phyloP scores from a whole-genome alignment of 148 eudicot species.

The Drosera capensis region DNA sequence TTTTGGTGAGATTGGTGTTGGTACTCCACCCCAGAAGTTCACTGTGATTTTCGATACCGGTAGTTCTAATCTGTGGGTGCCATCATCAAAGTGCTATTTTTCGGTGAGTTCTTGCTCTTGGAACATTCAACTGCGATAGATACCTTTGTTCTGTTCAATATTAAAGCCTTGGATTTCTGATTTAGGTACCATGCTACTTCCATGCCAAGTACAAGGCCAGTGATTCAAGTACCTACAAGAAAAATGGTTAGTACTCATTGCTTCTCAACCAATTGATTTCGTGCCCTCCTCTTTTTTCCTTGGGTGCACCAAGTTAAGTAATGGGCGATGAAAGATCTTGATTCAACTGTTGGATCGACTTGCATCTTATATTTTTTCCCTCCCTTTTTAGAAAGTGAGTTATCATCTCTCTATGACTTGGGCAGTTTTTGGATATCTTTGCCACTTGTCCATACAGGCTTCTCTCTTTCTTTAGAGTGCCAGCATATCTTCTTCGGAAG shows the following conservation, averaged over 20 bases:
- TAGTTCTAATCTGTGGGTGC: slow-evolving; percentile 92
- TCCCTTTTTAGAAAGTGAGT: too few species aligned
- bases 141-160: not conserved
- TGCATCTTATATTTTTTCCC: too few species aligned
- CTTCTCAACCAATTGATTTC: not conserved
- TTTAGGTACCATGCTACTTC: slow-evolving; percentile 65
- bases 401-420: too few species aligned
- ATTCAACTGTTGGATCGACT: too few species aligned
- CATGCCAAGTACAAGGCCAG: slow-evolving; percentile 61
- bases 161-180: not conserved
- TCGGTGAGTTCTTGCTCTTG: slow-evolving; percentile 33
- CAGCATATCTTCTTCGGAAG: too few species aligned
- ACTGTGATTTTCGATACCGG: slow-evolving; percentile 92
- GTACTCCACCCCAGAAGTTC: slow-evolving; percentile 86
- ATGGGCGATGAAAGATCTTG: too few species aligned
- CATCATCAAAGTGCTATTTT: slow-evolving; percentile 75
- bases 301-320: too few species aligned
- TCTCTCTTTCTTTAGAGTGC: too few species aligned
- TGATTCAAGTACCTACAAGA: slow-evolving; percentile 48
- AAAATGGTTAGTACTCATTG: slow-evolving; percentile 29
- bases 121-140: not conserved
- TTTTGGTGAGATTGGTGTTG: slow-evolving; percentile 83
- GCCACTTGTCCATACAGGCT: too few species aligned
- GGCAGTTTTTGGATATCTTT: too few species aligned
- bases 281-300: not conserved